Evolutionary conservation across 139 green algal species (phyloP), one percentile per base, ranked within the genome.

Genomic region (Closterium sp.): DNA sequence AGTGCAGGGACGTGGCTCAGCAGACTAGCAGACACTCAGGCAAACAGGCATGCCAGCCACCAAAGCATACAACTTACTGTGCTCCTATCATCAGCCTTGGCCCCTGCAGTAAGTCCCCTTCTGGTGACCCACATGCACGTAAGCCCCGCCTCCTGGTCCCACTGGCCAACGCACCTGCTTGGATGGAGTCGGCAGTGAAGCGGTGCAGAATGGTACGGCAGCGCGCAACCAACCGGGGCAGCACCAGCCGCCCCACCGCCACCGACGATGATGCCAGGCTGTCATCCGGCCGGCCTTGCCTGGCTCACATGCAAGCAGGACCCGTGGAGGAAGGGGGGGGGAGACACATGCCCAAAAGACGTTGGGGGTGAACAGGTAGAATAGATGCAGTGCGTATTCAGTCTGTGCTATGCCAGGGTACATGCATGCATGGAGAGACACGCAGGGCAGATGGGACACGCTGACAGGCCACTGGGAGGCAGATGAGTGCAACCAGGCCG

Each of bases 221-320:
- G 35, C 96, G 92, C 10, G 89, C 35, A 28, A 98, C 84, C 55
- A 98, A 95, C 2, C 96, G 85, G 6, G 96, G 96, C 85, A 98
- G 93, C 16, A 97, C 95, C 10, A 96, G 35, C 89, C 95, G 90
- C 0, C 96, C 96, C 1, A 97, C 90, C 90, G n/a, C 28, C 66
- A 94, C 91, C 33, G 30, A 33, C 2, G 91, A 94, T 1, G 91
- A 84, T 33, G 89, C n/a, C 25, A 34, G 25, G 4, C 10, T 64
- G 34, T 93, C 90, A 19, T 84, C 34, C 12, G 23, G 9, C 1
- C 12, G 12, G 23, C 90, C 90, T 55, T 38, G 87, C 28, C 90
- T 93, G 81, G 33, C 88, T 10, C 88, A 32, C 88, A n/a, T 31
- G 25, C 28, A 91, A 25, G 43, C 5, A 69, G 43, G 43, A 1